These are phyloP conservation scores for Bassia scoparia DNA, from an alignment of 148 eudicot species.

Conservation along the genomic window DNA sequence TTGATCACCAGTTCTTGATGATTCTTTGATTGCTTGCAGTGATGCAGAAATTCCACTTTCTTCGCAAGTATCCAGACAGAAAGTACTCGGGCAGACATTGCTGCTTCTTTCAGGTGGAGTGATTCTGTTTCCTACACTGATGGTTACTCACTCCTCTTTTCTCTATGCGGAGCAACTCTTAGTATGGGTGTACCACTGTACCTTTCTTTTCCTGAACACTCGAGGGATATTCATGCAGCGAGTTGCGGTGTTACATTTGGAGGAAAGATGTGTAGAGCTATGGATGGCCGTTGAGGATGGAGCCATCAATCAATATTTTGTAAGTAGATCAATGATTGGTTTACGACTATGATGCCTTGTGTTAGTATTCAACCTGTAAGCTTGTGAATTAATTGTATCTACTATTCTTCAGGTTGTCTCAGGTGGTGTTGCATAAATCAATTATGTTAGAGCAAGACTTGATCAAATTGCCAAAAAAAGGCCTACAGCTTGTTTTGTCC, in stretches of 20 bases:
- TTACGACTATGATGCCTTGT: background rate
- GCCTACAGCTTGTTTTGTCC: constrained; percentile 85
- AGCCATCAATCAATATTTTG: constrained; percentile 80
- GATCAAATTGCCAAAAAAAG: constrained; percentile 48
- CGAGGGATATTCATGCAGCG: constrained; percentile 44
- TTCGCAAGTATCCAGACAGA: constrained; percentile 73
- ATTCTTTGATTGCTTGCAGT: constrained; percentile 39
- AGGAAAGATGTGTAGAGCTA: constrained; percentile 91
- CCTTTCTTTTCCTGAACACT: constrained; percentile 7
- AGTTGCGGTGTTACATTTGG: constrained; percentile 88
- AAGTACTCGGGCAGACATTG: constrained; percentile 80
- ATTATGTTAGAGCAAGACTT: constrained; percentile 77
- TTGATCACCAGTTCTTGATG: constrained; percentile 7
- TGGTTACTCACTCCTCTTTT: background rate
- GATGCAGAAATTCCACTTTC: constrained; percentile 64
- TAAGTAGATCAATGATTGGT: constrained; percentile 25
- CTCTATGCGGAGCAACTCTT: background rate
- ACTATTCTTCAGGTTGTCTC: constrained; percentile 67
- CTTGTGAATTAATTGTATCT: constrained; percentile 14
- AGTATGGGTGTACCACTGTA: background rate
- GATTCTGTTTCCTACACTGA: background rate
- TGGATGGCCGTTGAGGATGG: constrained; percentile 85
- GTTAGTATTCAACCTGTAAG: background rate
- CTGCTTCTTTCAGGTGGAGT: constrained; percentile 84
- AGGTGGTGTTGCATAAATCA: constrained; percentile 96